A percentile compares a stretch with the other conserved stretches of the same genome.
Conservation (phyloP, 495 filamentous ascomycete genomes). For the Hypoxylon perforatum region DNA sequence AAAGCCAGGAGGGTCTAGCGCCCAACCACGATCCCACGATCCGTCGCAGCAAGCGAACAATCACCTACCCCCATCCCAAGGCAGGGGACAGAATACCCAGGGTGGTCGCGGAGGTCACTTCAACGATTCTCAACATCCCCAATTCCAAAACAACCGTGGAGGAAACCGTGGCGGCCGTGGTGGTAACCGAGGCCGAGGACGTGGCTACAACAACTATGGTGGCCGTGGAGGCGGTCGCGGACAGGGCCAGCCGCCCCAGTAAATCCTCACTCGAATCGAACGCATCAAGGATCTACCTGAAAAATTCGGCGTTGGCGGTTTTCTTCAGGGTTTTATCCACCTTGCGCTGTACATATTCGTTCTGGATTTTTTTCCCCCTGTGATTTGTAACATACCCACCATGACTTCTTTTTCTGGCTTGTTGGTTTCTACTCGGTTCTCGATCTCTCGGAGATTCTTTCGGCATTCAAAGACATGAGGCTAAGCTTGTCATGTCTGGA, state of each 20-base stretch:
- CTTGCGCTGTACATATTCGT: conserved; percentile 48
- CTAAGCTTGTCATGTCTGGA: conserved; percentile 39
- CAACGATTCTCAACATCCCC: conserved; percentile 38
- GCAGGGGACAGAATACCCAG: conserved; percentile 32
- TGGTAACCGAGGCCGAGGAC: conserved; percentile 51
- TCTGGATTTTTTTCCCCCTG: conserved; percentile 45
- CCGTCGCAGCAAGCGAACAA: conserved; percentile 36
- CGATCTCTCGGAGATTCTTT: conserved; percentile 39
- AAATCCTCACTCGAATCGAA: conserved; percentile 32
- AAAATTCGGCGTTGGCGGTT: conserved; percentile 9
- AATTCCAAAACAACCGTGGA: conserved; percentile 56
- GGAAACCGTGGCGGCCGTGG: conserved; percentile 50
- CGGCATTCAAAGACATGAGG: conserved; percentile 41
- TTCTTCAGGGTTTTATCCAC: conserved; percentile 8
- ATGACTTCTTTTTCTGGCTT: conserved; percentile 38
- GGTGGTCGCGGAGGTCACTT: conserved; percentile 37
- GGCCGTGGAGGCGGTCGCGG: conserved; percentile 57
- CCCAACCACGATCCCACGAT: conserved; percentile 46
- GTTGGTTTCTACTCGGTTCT: conserved; percentile 33
- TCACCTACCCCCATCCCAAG: conserved; percentile 21
- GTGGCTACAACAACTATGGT: conserved; percentile 52
- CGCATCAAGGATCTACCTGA: conserved; percentile 5
- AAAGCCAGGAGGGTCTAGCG: conserved; percentile 30
- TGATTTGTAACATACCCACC: conserved; percentile 50
- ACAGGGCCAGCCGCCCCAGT: conserved; percentile 47